Evolutionary conservation across 768 basidiomycete genomes (phyloP), one percentile per base, ranked within the genome.

Genomic region (Pluteus cervinus): DNA sequence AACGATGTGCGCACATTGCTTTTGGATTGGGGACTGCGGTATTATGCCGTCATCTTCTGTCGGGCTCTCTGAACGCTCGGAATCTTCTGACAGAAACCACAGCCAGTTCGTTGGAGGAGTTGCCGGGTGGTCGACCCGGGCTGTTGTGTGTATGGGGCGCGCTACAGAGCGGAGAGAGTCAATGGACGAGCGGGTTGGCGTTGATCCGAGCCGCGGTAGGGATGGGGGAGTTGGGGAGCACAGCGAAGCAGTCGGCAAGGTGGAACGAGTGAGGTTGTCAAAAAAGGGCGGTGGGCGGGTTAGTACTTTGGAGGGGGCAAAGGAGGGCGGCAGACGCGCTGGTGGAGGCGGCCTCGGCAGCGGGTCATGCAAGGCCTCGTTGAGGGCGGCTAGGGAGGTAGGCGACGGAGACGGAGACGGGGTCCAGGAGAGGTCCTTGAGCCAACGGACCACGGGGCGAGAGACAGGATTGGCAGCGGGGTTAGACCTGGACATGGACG

Each of bases 181-280:
- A 24, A 84, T 33, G 3, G 81, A 84, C 3, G 79, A 68, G 17
- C 58, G 58, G 5, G 57, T 50, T 2, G 71, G 62, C 8, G 60
- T 57, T 2, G 69, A 69, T 25, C 65, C 60, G 29, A 53, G 61
- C 46, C 62, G 63, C 34, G 62, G 48, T 39, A 64, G 54, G 37
- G 53, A 53, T 36, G 59, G 54, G 41, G 29, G 45, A 15, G 49
- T 32, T 10, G 63, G 49, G 9, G 66, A 68, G 0, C 79, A 75
- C 10, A 82, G 57, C 1, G 78, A 75, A 5, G 78, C 63, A 5
- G 75, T 80, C 17, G 84, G 81, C 17, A 82, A 67, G 1, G 82
- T 76, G 2, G 73, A 66, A 31, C 79, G 73, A 3, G 77, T 69
- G 37, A 81, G 65, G 45, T 53, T 66, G 48, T 73, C 70, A 36